Base-by-base conservation (phyloP, 441 rosid genomes). In the Populus trichocarpa region DNA sequence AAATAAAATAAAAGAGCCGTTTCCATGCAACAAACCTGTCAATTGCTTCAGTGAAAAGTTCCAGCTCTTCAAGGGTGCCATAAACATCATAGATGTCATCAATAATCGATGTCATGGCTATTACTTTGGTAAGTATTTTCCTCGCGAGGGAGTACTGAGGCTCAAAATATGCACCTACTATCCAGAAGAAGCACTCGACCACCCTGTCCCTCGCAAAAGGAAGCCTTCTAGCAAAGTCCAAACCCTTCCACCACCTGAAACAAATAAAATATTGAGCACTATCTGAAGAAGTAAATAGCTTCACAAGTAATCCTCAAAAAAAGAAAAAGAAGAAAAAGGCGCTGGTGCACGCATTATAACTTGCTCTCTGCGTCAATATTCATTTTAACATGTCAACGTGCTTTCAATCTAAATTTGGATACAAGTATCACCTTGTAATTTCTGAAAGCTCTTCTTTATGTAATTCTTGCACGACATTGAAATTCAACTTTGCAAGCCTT, bases 181-280 rank as follows among this genome's bases (percentile, higher is more conserved):
- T 14, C 69, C 69, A 67, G 28, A 67, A 67, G 14, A 25, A 67
- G 14, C 10, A 2, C 18, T 67, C 69, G 33, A 13, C 69, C 7
- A 67, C 13, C 26, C 69, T 67, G 14, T 67, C 35, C 28, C 69
- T 67, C 12, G 6, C 69, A 12, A 8, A 25, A 67, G 69, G 35
- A 26, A 67, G 35, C 33, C 26, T 10, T 26, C 14, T 6, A 8
- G 35, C 33, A 67, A 67, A 2, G 35, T 67, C 28, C 33, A 26
- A 26, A 13, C 28, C 69, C 13, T 26, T 67, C 69, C 69, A 67
- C 69, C 69, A 67, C 35, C 69, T 67, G 69, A 67, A 66, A 26
- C 10, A 14, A 66, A 9, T 23, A 5, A 26, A 23, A 66, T 66
- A 8, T 22, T 26, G 26, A 23, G 40, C 10, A 9, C 40, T 36